A percentile compares a stretch with the other conserved stretches of the same genome.
Evolutionary conservation across 192 early-diverging fungal species (phyloP).

Genomic region (Entomortierella beljakovae): DNA sequence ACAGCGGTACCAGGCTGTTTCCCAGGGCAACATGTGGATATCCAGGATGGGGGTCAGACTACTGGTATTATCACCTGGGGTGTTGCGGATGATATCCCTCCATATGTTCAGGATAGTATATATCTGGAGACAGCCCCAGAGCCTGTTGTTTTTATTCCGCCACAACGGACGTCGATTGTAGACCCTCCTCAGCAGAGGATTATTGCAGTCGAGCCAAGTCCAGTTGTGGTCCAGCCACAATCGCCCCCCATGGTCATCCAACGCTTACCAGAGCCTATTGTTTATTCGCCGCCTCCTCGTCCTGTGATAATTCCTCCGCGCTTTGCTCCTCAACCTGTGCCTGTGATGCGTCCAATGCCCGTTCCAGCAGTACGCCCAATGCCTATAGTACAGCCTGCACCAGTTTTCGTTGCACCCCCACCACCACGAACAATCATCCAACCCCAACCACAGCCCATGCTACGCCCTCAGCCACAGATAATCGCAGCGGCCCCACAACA

Average conservation of each 20-base stretch:
- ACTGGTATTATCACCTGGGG: constrained; percentile 41
- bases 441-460: not conserved
- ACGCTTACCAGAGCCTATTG: constrained; percentile 9
- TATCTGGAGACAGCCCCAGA: constrained; percentile 7
- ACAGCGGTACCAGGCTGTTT: not conserved
- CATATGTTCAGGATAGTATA: constrained; percentile 2
- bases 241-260: constrained; percentile 13
- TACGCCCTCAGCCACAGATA: constrained; percentile 22
- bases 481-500: constrained; percentile 11
- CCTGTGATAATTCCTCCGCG: constrained; percentile 24
- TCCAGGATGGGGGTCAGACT: not conserved
- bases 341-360: not conserved
- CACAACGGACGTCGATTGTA: constrained; percentile 20
- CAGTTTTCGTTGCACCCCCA: not conserved
- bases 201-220: not conserved
- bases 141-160: constrained; percentile 19
- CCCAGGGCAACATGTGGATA: constrained; percentile 16
- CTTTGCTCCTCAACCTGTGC: constrained; percentile 6
- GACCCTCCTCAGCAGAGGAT: constrained; percentile 6
- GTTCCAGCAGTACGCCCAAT: not conserved
- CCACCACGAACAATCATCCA: constrained; percentile 7
- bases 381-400: not conserved
- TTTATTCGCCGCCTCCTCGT: constrained; percentile 18
- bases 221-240: not conserved
- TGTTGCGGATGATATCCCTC: constrained; percentile 23